Base-by-base conservation (phyloP, 257 asterid species). In the Salvia splendens region DNA sequence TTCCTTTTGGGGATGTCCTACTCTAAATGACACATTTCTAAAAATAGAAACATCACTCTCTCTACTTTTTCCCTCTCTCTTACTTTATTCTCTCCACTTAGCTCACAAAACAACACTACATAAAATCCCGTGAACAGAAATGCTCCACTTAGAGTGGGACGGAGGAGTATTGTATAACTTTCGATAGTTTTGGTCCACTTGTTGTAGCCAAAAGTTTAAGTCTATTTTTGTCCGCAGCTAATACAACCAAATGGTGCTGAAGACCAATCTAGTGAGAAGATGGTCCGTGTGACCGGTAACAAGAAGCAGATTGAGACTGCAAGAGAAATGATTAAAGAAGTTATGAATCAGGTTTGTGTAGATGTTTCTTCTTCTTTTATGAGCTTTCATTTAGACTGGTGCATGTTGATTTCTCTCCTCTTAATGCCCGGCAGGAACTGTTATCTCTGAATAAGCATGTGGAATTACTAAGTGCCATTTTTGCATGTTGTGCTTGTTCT, bases 311-410 rank as follows among this genome's bases (percentile, higher is more conserved):
- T 91, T 79, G 99, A 91, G 68, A 73, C 73, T 78, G 99, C 99
- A 11, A 79, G 80, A 55, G 96, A 94, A 75, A 85, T 94, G 92
- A 87, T 94, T 62, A 85, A 79, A 80, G 99, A 94, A 74, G 99
- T 88, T 73, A 91, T 94, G 99, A 91, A 79, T 82, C 99, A 94
- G 99, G 99, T 93, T 81, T 81, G 95, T 77, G 52, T 3, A 3
- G 71, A 59, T 69, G 52, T 79, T 78, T 45, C 61, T 47, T 59
- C 61, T 42, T 71, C 59, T 35, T 69, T 56, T 45, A 14, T 43
- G 20, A 30, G 10, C 58, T 61, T 48, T 61, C 40, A 54, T 67
- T 32, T 17, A 32, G 47, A 41, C n/a, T 40, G 38, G 36, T 74
- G 65, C 61, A 45, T 48, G 6, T 16, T 20, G 24, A 55, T 15